These are phyloP conservation scores for Passiflora organensis DNA, from an alignment of 345 rosid genomes.

Conservation along the genomic window DNA sequence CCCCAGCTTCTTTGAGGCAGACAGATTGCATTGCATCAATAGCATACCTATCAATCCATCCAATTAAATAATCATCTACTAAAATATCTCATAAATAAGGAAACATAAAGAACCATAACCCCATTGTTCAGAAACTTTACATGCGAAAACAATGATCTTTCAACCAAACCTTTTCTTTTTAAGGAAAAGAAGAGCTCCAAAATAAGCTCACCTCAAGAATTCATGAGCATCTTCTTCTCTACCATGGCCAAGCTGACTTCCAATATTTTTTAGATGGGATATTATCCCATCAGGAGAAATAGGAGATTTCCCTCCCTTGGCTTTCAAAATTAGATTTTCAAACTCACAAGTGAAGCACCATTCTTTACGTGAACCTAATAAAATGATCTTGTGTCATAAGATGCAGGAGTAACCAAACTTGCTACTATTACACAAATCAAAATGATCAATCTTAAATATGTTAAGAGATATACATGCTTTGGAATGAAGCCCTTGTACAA, in stretches of 20 bases:
- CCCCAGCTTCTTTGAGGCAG: conserved; percentile 61
- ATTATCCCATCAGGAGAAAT: conserved; percentile 66
- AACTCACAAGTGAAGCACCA: conserved; percentile 95
- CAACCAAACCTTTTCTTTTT: too few species aligned
- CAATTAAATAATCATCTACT: too few species aligned
- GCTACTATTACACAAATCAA: conserved; percentile 8
- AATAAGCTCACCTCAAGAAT: conserved; percentile 63
- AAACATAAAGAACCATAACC: too few species aligned
- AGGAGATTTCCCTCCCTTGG: conserved; percentile 62
- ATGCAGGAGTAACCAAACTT: conserved; percentile 8
- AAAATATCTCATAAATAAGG: conserved; percentile 10
- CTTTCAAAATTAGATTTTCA: conserved; percentile 65
- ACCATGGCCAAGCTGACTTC: conserved; percentile 77
- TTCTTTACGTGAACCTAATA: conserved; percentile 61
- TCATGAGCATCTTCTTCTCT: conserved; percentile 99
- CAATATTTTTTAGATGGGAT: conserved; percentile 60
- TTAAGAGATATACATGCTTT: conserved; percentile 55
- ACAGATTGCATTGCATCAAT: conserved; percentile 91
- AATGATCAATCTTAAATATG: conserved; percentile 8
- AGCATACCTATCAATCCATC: conserved; percentile 54
- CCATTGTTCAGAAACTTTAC: too few species aligned
- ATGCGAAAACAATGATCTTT: too few species aligned
- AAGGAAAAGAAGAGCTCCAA: background rate
- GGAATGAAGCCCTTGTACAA: conserved; percentile 79
- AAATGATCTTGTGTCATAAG: conserved; percentile 4